Evolutionary conservation across 257 asterid species (phyloP), one percentile per base, ranked within the genome.

Genomic region (Cinchona pubescens): DNA sequence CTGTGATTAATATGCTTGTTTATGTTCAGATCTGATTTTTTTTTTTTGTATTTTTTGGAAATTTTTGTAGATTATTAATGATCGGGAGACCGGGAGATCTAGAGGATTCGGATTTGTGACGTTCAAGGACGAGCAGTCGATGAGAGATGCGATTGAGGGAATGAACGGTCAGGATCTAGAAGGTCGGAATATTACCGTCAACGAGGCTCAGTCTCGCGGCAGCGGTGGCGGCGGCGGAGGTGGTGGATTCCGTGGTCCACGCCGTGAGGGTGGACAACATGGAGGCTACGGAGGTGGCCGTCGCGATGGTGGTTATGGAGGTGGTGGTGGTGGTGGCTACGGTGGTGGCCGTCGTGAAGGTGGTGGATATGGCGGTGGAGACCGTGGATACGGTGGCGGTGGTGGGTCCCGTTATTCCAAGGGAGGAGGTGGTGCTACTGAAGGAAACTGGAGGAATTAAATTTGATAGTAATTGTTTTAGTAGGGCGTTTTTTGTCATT

Each of bases 91-190:
- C 2, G 99, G 99, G 0, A 89, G 99, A 76, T 94, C 99, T 2
- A 89, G 97, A 78, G 99, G 99, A 0, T 94, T 94, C 49, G 99
- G 98, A 35, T 94, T 94, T 45, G 99, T 94, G 19, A 94, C 99
- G 0, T 94, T 94, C 72, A 83, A 59, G 73, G 92, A 88, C 10
- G 99, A 94, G 85, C 83, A 88, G 21, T 40, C 97, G 1, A 94
- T 94, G 99, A 88, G 79, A 62, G 88, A 79, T 3, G 97, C 99
- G 0, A 92, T 94, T 19, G 92, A 88, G 15, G 92, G 75, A 19
- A 90, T 94, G 99, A 90, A 94, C 80, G 99, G 99, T 1, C 89
- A 85, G 74, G 88, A 83, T 15, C 92, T 94, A 15, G 99, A 92
- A 27, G 99, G 97, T 2, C 92, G 97, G 3, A 92, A 74, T 75